Evolutionary conservation across 2,329 filamentous ascomycete genomes (phyloP).

Genomic region (Aureobasidium sp.): DNA sequence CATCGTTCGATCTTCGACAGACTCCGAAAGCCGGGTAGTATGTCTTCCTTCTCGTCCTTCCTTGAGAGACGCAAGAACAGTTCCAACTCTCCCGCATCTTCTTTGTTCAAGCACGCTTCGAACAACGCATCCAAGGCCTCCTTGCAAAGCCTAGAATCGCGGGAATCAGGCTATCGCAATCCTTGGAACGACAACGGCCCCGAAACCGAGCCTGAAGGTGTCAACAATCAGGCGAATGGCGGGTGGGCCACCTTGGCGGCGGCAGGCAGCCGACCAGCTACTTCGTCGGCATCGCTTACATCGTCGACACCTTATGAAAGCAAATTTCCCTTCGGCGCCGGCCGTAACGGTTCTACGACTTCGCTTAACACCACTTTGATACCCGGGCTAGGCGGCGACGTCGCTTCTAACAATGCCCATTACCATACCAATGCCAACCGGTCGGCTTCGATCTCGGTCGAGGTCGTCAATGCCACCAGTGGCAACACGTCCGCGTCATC

Average conservation of each 20-base stretch:
- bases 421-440: slow-evolving; percentile 13
- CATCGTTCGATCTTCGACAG: slow-evolving; percentile 85
- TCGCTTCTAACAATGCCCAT: slow-evolving; percentile 25
- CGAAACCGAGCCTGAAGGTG: slow-evolving; percentile 78
- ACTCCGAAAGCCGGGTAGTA: slow-evolving; percentile 88
- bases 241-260: slow-evolving; percentile 42
- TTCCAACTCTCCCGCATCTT: slow-evolving; percentile 61
- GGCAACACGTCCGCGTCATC: neutral
- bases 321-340: slow-evolving; percentile 56
- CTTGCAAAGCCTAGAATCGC: slow-evolving; percentile 90
- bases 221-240: slow-evolving; percentile 25
- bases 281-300: slow-evolving; percentile 54
- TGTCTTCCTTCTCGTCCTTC: slow-evolving; percentile 92
- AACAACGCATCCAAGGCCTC: slow-evolving; percentile 93
- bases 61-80: slow-evolving; percentile 93
- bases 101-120: slow-evolving; percentile 79
- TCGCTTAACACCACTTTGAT: slow-evolving; percentile 32
- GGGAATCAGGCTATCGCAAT: slow-evolving; percentile 77
- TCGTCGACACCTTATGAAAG: slow-evolving; percentile 51
- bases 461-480: slow-evolving; percentile 4
- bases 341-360: slow-evolving; percentile 33
- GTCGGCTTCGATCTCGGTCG: slow-evolving; percentile 6
- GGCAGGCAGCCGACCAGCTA: slow-evolving; percentile 60
- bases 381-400: slow-evolving; percentile 33
- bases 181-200: slow-evolving; percentile 98